phyloP scores from a whole-genome alignment of 768 basidiomycete species.

The Auricularia sp. region DNA sequence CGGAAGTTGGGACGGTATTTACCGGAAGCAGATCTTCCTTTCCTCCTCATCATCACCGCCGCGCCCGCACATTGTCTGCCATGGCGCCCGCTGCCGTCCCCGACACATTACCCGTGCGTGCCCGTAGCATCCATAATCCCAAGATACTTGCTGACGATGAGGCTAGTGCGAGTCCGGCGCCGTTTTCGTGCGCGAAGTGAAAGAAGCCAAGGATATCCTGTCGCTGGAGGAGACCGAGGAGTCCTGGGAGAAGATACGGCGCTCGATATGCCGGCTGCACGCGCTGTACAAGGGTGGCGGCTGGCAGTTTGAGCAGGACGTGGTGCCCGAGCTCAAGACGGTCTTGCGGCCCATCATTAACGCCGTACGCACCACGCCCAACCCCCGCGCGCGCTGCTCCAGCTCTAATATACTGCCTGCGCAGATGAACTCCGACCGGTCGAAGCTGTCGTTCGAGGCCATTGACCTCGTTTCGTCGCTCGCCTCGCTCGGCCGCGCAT shows the following conservation, averaged over 20 bases:
- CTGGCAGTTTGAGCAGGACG: conserved; percentile 39
- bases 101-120: not conserved
- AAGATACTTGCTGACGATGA: not conserved
- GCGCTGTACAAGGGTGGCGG: conserved; percentile 42
- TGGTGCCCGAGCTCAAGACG: conserved; percentile 40
- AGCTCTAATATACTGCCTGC: not conserved
- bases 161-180: not conserved
- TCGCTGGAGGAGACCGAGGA: conserved; percentile 61
- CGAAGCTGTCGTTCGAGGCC: conserved; percentile 56
- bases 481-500: conserved; percentile 46
- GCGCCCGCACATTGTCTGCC: too few relatives aligned
- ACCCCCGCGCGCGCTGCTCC: not conserved
- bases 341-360: conserved; percentile 43
- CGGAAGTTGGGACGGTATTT: too few relatives aligned
- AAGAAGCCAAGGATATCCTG: conserved; percentile 10
- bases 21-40: too few relatives aligned
- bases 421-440: conserved; percentile 53
- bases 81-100: not conserved
- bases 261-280: conserved; percentile 36
- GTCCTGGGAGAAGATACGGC: conserved; percentile 61
- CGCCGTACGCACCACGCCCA: conserved; percentile 28
- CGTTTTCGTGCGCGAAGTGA: not conserved
- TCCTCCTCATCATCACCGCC: too few relatives aligned
- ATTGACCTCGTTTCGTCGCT: conserved; percentile 50
- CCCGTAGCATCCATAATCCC: not conserved